phyloP scores from a whole-genome alignment of 2,329 filamentous ascomycete genomes.

The Colletotrichum ledebouriae region DNA sequence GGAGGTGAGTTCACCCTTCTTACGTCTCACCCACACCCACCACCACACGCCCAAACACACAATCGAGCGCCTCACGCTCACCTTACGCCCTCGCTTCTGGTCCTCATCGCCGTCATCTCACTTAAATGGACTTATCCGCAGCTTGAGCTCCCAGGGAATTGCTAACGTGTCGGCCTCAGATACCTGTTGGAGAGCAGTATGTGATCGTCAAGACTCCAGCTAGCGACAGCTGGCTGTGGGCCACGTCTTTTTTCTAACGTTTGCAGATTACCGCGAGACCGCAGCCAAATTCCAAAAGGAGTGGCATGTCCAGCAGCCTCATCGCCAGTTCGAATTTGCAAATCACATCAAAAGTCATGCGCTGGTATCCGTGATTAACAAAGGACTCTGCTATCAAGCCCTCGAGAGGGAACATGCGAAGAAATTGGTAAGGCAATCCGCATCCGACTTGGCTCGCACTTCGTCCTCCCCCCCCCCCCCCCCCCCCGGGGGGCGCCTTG shows the following conservation, averaged over 20 bases:
- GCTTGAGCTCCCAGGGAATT: conserved; percentile 28
- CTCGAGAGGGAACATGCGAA: conserved; percentile 68
- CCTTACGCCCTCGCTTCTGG: conserved; percentile 18
- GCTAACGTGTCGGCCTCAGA: conserved; percentile 52
- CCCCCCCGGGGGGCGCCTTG: conserved; percentile 43
- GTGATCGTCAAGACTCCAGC: conserved; percentile 50
- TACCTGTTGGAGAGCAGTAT: conserved; percentile 74
- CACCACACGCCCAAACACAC: conserved; percentile 21
- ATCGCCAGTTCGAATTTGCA: conserved; percentile 74
- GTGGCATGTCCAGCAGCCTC: conserved; percentile 74
- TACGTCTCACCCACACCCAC: conserved; percentile 42
- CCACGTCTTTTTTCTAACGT: conserved; percentile 35
- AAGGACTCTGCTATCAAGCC: conserved; percentile 72
- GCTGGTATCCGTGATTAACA: conserved; percentile 73
- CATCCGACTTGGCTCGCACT: conserved; percentile 27
- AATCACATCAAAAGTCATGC: conserved; percentile 75
- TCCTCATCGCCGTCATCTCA: not conserved
- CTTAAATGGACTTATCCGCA: not conserved
- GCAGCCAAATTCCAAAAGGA: conserved; percentile 77
- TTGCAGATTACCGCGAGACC: conserved; percentile 75
- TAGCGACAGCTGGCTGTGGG: conserved; percentile 39
- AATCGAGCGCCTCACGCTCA: conserved; percentile 34
- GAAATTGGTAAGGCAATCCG: conserved; percentile 59
- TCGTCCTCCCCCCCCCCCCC: conserved; percentile 37
- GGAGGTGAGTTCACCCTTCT: conserved; percentile 69